A percentile compares a stretch with the other conserved stretches of the same genome.
Conservation (phyloP, 495 filamentous ascomycete species). For the Hypomontagnella monticulosa region DNA sequence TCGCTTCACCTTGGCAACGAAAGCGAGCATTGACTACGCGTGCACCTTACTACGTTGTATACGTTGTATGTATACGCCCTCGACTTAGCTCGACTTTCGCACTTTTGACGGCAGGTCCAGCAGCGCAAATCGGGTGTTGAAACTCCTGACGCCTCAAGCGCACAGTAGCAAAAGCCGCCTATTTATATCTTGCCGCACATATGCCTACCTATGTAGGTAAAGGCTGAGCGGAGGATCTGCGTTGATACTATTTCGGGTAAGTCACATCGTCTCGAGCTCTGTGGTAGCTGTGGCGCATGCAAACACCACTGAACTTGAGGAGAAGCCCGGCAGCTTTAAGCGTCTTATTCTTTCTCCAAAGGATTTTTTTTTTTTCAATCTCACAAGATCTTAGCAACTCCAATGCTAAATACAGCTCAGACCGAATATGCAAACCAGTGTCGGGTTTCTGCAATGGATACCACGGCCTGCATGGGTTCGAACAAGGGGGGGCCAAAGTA, state of each 20-base stretch:
- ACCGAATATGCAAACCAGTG: slow-evolving; percentile 17
- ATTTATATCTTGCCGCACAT: slow-evolving; percentile 38
- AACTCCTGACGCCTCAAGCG: slow-evolving; percentile 35
- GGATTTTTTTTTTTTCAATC: slow-evolving; percentile 16
- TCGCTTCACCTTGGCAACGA: slow-evolving; percentile 34
- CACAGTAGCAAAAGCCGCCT: slow-evolving; percentile 31
- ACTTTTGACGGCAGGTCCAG: slow-evolving; percentile 36
- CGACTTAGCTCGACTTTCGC: neutral
- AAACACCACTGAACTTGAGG: neutral
- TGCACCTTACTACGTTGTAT: slow-evolving; percentile 37
- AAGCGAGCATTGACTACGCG: slow-evolving; percentile 7
- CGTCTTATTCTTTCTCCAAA: slow-evolving; percentile 4
- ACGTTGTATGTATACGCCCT: neutral
- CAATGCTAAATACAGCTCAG: slow-evolving; percentile 40
- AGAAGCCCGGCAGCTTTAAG: slow-evolving; percentile 22
- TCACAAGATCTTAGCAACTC: slow-evolving; percentile 10
- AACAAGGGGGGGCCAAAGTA: slow-evolving; percentile 22
- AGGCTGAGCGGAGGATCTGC: slow-evolving; percentile 34
- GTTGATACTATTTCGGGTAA: slow-evolving; percentile 36
- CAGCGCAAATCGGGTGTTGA: slow-evolving; percentile 31
- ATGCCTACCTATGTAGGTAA: slow-evolving; percentile 39
- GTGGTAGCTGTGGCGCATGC: slow-evolving; percentile 26
- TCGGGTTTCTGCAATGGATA: slow-evolving; percentile 27
- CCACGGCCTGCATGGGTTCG: slow-evolving; percentile 24
- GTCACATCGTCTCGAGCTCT: slow-evolving; percentile 29